Percentiles rank a stretch among this genome's conserved stretches.
Evolutionary conservation across 1,284 basidiomycete species (phyloP).

Genomic region (Binderoboletus segoi): DNA sequence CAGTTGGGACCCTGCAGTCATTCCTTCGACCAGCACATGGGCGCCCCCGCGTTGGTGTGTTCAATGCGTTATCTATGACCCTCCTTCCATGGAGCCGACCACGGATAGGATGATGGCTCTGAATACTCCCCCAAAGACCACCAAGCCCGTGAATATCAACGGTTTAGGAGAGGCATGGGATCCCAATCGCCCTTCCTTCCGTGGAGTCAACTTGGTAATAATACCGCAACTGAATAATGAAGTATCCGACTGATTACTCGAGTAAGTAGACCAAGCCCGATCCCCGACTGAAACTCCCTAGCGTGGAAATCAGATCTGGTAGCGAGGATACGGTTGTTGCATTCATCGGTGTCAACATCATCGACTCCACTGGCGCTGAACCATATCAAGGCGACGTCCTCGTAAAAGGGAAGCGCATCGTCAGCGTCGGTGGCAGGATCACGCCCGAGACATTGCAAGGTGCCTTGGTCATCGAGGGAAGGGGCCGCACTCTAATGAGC

Average conservation of each 20-base stretch:
- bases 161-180: conserved; percentile 32
- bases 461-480: conserved; percentile 26
- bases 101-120: conserved; percentile 23
- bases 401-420: conserved; percentile 33
- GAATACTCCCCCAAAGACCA: neutral
- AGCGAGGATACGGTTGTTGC: conserved; percentile 25
- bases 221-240: neutral
- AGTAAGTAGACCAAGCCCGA: conserved; percentile 27
- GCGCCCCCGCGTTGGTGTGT: conserved; percentile 28
- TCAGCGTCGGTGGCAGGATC: conserved; percentile 28
- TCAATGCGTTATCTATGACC: rapidly evolving
- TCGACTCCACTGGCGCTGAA: conserved; percentile 36
- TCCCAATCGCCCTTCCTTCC: conserved; percentile 22
- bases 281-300: conserved; percentile 25
- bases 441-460: conserved; percentile 18
- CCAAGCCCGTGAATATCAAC: conserved; percentile 11
- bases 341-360: conserved; percentile 34
- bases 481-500: conserved; percentile 33
- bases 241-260: neutral
- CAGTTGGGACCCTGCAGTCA: conserved; percentile 30
- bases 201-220: conserved; percentile 27
- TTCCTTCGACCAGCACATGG: conserved; percentile 28
- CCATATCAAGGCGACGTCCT: conserved; percentile 37
- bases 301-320: conserved; percentile 29
- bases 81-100: neutral